A percentile compares a stretch with the other conserved stretches of the same genome.
Conservation (phyloP, 768 basidiomycete species). For the Leccinum rimulosum region DNA sequence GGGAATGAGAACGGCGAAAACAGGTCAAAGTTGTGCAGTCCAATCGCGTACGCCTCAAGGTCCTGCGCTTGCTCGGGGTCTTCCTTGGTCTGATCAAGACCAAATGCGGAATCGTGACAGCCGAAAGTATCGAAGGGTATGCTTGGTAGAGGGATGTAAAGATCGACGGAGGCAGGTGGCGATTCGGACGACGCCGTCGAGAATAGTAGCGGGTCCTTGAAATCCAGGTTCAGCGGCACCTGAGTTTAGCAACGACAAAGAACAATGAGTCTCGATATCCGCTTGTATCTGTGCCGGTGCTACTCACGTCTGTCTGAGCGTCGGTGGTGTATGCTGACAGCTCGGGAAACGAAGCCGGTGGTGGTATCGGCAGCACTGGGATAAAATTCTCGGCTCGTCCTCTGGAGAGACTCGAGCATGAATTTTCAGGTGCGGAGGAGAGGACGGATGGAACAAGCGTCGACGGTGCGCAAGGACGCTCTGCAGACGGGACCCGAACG, state of each 20-base stretch:
- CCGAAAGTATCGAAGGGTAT: slow-evolving; percentile 4
- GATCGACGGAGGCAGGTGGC: neutral
- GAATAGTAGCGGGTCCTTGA: neutral
- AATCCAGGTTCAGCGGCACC: neutral
- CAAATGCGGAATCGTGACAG: slow-evolving; percentile 3
- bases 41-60: slow-evolving; percentile 30
- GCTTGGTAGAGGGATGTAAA: neutral
- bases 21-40: slow-evolving; percentile 27
- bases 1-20: slow-evolving; percentile 20
- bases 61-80: slow-evolving; percentile 26
- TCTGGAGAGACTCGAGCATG: slow-evolving; percentile 2
- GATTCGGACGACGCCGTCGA: neutral
- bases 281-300: neutral
- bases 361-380: neutral
- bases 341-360: neutral
- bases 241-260: neutral
- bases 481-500: neutral
- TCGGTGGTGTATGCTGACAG: neutral
- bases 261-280: neutral
- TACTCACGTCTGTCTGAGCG: slow-evolving; percentile 13
- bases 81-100: slow-evolving; percentile 10
- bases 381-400: neutral
- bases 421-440: slow-evolving; percentile 2
- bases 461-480: neutral
- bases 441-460: slow-evolving; percentile 18